These are phyloP conservation scores for Athelia psychrophila DNA, from an alignment of 1,284 basidiomycete genomes.

Conservation along the genomic window DNA sequence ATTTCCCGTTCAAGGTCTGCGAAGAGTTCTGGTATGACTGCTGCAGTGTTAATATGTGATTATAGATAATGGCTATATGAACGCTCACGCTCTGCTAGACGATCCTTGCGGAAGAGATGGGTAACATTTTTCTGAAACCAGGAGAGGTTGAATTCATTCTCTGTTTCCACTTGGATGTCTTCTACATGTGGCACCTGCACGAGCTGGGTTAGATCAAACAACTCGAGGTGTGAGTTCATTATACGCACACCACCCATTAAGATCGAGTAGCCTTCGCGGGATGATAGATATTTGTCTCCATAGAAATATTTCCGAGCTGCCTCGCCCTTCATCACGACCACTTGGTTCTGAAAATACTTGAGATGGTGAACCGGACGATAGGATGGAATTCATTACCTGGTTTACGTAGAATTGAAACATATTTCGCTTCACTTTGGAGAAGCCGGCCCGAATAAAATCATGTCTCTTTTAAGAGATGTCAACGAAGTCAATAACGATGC, in stretches of 20 bases:
- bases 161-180: slow-evolving; percentile 22
- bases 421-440: slow-evolving; percentile 13
- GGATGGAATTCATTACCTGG: slow-evolving; percentile 14
- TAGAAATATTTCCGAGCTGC: slow-evolving; percentile 30
- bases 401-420: slow-evolving; percentile 18
- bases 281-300: slow-evolving; percentile 23
- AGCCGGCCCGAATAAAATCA: slow-evolving; percentile 14
- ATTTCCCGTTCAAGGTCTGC: slow-evolving; percentile 27
- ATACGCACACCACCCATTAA: slow-evolving; percentile 27
- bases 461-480: slow-evolving; percentile 16
- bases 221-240: not conserved
- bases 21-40: slow-evolving; percentile 29
- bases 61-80: too few species aligned
- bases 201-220: not conserved
- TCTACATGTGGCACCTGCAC: slow-evolving; percentile 19
- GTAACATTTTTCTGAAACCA: slow-evolving; percentile 15
- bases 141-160: slow-evolving; percentile 7
- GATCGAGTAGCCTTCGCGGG: slow-evolving; percentile 32
- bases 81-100: slow-evolving; percentile 17
- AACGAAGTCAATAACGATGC: slow-evolving; percentile 13
- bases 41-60: not conserved
- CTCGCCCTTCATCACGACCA: slow-evolving; percentile 29
- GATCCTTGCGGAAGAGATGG: slow-evolving; percentile 19
- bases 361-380: not conserved
- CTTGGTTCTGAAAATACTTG: slow-evolving; percentile 17